phyloP scores from a whole-genome alignment of 768 basidiomycete species.

The Terana coerulea region DNA sequence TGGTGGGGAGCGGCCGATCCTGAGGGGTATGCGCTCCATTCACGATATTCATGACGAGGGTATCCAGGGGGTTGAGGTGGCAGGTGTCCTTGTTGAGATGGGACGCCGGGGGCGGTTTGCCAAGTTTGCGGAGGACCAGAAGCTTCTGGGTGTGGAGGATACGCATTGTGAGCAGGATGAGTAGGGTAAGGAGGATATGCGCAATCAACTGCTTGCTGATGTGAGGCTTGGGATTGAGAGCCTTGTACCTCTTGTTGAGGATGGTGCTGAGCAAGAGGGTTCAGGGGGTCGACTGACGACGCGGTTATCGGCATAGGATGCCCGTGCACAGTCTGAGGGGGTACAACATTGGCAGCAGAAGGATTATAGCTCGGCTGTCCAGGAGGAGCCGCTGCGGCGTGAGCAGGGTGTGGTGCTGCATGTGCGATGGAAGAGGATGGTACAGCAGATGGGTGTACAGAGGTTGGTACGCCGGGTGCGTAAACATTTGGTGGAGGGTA shows the following conservation, averaged over 20 bases:
- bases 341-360: too few species aligned
- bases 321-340: conserved; percentile 15
- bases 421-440: background rate
- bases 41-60: conserved; percentile 30
- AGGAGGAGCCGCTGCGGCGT: too few species aligned
- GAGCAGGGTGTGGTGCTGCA: background rate
- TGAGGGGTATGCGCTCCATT: conserved; percentile 42
- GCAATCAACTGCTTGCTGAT: background rate
- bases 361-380: too few species aligned
- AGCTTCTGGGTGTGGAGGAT: conserved; percentile 43
- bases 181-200: conserved; percentile 26
- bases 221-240: conserved; percentile 4
- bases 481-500: background rate
- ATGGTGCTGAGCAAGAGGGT: conserved; percentile 6
- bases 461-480: too few species aligned
- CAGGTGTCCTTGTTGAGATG: conserved; percentile 62
- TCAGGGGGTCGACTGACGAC: conserved; percentile 9
- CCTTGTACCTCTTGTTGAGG: background rate
- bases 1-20: conserved; percentile 40
- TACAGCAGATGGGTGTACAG: background rate
- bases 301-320: conserved; percentile 17
- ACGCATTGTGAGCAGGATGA: too few species aligned
- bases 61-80: conserved; percentile 25
- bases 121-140: conserved; percentile 58
- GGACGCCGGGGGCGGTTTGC: conserved; percentile 58